A percentile compares a stretch with the other conserved stretches of the same genome.
phyloP scores from a whole-genome alignment of 139 green algal species.

The Coelastrella sp. region DNA sequence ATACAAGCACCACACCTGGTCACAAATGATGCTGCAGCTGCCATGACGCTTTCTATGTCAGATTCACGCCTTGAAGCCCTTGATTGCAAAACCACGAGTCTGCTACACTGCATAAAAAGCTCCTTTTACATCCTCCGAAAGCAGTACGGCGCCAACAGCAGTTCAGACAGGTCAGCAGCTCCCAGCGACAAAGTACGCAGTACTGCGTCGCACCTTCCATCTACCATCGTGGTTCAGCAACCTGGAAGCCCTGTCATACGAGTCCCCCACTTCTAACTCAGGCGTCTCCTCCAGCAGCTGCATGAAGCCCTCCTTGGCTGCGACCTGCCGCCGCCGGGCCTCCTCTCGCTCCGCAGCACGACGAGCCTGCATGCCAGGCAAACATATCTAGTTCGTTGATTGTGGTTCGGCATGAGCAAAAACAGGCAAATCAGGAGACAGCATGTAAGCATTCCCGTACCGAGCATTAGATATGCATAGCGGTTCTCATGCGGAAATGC shows the following conservation, averaged over 20 bases:
- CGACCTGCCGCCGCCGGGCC: slow-evolving; percentile 55
- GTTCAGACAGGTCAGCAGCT: not conserved
- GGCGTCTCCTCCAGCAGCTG: slow-evolving; percentile 56
- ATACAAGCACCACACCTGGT: not conserved
- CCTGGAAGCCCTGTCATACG: slow-evolving; percentile 21
- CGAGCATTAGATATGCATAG: too few relatives aligned
- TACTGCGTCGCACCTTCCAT: slow-evolving; percentile 60
- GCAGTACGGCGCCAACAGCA: too few relatives aligned
- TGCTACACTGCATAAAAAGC: too few relatives aligned
- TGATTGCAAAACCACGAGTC: too few relatives aligned
- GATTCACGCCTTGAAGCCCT: too few relatives aligned
- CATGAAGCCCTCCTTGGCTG: slow-evolving; percentile 81
- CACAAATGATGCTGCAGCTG: too few relatives aligned
- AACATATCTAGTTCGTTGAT: not conserved
- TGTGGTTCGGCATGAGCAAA: too few relatives aligned
- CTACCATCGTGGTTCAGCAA: slow-evolving; percentile 66
- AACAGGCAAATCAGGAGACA: too few relatives aligned
- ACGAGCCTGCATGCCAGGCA: slow-evolving; percentile 34
- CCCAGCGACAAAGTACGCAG: not conserved
- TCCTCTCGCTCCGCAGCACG: slow-evolving; percentile 87
- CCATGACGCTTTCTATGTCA: too few relatives aligned
- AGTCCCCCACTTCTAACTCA: slow-evolving; percentile 33
- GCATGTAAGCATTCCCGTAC: too few relatives aligned
- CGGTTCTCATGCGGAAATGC: too few relatives aligned
- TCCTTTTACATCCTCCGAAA: too few relatives aligned